phyloP scores from a whole-genome alignment of 768 basidiomycete genomes.

The Fibroporia radiculosa region DNA sequence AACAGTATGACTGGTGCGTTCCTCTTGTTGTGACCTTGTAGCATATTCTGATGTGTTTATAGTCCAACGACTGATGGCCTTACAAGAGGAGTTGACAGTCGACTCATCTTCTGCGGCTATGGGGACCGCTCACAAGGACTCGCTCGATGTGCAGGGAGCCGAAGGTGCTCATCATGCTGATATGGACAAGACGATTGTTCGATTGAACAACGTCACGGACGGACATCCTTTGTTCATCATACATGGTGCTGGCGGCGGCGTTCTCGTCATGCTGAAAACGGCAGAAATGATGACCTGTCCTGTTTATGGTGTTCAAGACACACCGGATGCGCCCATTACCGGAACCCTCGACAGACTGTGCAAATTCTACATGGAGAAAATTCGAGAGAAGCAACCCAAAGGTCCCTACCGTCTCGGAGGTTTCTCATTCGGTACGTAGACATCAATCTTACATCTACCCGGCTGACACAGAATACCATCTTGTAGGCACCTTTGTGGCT shows the following conservation, averaged over 20 bases:
- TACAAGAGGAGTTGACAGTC: constrained; percentile 1
- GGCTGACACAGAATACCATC: background rate
- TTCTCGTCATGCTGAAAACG: constrained; percentile 7
- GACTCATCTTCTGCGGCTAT: no score
- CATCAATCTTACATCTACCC: background rate
- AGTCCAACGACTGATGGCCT: constrained; percentile 1
- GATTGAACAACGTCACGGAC: constrained; percentile 1
- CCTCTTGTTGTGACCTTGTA: background rate
- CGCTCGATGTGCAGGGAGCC: background rate
- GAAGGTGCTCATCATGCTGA: background rate
- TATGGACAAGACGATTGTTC: constrained; percentile 2
- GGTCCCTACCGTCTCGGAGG: constrained; percentile 7
- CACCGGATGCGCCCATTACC: constrained; percentile 5
- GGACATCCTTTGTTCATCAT: constrained; percentile 8
- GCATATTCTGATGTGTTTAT: background rate
- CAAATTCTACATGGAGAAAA: constrained; percentile 5
- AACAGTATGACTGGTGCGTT: constrained; percentile 5
- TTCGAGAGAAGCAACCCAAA: constrained; percentile 1
- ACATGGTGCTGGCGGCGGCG: constrained; percentile 10
- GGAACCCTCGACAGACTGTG: constrained; percentile 6
- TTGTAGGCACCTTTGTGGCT: constrained; percentile 3
- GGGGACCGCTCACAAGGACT: no score
- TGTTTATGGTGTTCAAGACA: constrained; percentile 10
- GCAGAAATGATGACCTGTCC: constrained; percentile 2
- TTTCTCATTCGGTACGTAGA: constrained; percentile 4